Evolutionary conservation across 306 rosid species (phyloP).

Genomic region (Malus orientalis): DNA sequence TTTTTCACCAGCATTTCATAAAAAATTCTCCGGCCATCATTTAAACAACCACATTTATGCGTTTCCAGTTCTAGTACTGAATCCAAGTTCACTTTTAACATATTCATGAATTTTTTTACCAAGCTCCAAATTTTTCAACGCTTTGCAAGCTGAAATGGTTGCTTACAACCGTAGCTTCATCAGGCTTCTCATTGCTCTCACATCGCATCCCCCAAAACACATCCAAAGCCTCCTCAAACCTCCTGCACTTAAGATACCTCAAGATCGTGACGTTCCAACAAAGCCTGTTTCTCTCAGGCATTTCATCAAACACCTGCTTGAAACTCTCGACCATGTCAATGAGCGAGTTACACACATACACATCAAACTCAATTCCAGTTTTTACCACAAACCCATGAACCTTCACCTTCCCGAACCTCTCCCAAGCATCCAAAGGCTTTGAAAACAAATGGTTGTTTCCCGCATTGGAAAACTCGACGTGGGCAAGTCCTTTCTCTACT

Average conservation of each 20-base stretch:
- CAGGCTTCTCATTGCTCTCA: conserved; percentile 2
- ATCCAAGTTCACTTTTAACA: conserved; percentile 29
- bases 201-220: conserved; percentile 11
- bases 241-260: conserved; percentile 46
- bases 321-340: conserved; percentile 17
- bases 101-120: conserved; percentile 54
- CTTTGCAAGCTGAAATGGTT: conserved; percentile 58
- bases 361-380: conserved; percentile 33
- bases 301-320: conserved; percentile 42
- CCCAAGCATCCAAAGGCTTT: conserved; percentile 54
- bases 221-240: conserved; percentile 36
- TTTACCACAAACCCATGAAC: conserved; percentile 57
- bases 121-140: conserved; percentile 40
- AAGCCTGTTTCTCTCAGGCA: conserved; percentile 42
- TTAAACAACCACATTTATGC: conserved; percentile 53
- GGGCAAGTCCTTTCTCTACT: too few species aligned
- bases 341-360: conserved; percentile 43
- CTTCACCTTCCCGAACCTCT: conserved; percentile 29
- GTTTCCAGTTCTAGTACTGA: conserved; percentile 36
- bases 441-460: conserved; percentile 41
- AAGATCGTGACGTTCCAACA: conserved; percentile 70
- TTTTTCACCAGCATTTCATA: conserved; percentile 40
- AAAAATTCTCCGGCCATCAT: conserved; percentile 35
- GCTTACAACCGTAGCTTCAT: conserved; percentile 58
- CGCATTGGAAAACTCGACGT: too few species aligned